Evolutionary conservation across 2,329 filamentous ascomycete genomes (phyloP), one percentile per base, ranked within the genome.

Genomic region (Beauveria sp.): DNA sequence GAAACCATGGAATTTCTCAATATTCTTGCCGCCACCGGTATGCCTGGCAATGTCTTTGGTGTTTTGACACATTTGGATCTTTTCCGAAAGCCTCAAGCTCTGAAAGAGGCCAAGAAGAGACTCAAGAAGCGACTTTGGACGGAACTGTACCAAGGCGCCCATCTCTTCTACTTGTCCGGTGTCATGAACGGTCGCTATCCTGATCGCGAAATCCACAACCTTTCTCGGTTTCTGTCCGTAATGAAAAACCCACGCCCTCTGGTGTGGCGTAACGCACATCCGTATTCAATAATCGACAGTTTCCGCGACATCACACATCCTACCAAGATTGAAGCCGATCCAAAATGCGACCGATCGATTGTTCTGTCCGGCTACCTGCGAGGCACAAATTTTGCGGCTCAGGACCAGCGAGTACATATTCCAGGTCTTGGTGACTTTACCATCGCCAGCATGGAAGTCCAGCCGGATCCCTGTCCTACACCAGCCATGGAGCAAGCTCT

Each of bases 1-100:
- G 95, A 99, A 81, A 99, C 95, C 0, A 99, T 99, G 95, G 95
- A 99, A 76, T 99, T 99, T 65, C 79, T 99, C 71, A 98, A 97
- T 69, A 88, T 97, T 20, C 80, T 99, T 56, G 89, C 90, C n/a
- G 86, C 91, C 2, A 96, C 90, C 34, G 95, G 95, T 74, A 98
- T 99, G 93, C 95, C 96, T 0, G 93, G 95, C 66, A 99, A 99
- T 69, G 93, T 99, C 43, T 98, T 99, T 72, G 95, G 95, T 58
- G 93, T 99, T 62, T 83, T 99, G 50, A 98, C 95, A 18, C 96
- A 99, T 79, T 81, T 99, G 64, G 95, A 99, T 72, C 80, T 99
- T 16, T 99, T 99, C 80, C 86, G 88, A 71, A 98, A 97, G 71
- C 93, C 95, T 62, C 93, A 96, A 69, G 88, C 91, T 0, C 80